Conservation (phyloP, 345 rosid genomes). For the Leavenworthia alabamica region DNA sequence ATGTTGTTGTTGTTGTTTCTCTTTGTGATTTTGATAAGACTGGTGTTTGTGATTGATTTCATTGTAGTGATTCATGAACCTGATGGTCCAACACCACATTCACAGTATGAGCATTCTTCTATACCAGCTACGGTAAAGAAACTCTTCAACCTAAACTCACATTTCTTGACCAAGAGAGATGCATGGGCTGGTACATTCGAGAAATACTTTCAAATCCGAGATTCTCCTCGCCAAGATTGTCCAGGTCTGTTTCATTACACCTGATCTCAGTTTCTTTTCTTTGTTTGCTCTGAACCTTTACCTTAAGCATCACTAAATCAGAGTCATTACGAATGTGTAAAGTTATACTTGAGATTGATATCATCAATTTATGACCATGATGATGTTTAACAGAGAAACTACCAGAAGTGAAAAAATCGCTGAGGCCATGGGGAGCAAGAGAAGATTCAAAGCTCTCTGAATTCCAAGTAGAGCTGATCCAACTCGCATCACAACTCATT, state of each 20-base stretch:
- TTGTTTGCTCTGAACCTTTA: neutral
- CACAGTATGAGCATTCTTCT: constrained; percentile 92
- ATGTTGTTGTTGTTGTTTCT: neutral
- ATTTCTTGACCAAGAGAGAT: constrained; percentile 93
- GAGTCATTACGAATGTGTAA: neutral
- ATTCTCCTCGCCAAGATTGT: constrained; percentile 85
- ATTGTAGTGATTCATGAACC: constrained; percentile 84
- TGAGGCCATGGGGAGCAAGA: constrained; percentile 73
- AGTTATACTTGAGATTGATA: neutral
- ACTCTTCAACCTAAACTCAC: constrained; percentile 80
- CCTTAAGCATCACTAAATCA: neutral
- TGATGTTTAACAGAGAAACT: constrained; percentile 50
- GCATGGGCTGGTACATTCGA: constrained; percentile 99
- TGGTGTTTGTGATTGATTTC: neutral
- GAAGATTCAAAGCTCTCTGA: constrained; percentile 75
- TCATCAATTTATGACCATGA: neutral
- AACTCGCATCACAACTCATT: constrained; percentile 90
- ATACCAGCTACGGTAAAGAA: constrained; percentile 95
- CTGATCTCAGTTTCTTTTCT: neutral
- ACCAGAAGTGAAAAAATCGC: constrained; percentile 46
- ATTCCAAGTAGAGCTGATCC: constrained; percentile 90
- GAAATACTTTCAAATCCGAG: constrained; percentile 57
- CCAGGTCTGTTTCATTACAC: constrained; percentile 53
- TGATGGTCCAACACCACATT: constrained; percentile 67
- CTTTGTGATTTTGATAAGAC: neutral